phyloP scores from a whole-genome alignment of 2,329 filamentous ascomycete species.

The Tolypocladium ophioglossoides region DNA sequence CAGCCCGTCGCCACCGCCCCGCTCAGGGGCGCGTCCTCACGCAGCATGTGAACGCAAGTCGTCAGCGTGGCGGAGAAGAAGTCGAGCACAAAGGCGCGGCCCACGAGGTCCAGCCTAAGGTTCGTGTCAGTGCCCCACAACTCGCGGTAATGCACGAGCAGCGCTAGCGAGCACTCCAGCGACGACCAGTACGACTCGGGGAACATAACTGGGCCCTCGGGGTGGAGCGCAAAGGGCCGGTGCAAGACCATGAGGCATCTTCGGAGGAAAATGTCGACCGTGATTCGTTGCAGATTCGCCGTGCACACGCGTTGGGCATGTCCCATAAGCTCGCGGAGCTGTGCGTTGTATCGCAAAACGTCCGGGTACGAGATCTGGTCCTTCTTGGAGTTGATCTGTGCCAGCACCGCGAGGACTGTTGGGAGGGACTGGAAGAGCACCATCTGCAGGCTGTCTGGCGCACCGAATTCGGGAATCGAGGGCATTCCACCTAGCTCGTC shows the following conservation, averaged over 20 bases:
- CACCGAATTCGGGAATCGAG: conserved; percentile 14
- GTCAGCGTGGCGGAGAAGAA: conserved; percentile 25
- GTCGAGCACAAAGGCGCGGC: conserved; percentile 22
- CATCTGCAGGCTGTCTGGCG: conserved; percentile 19
- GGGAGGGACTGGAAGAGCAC: conserved; percentile 21
- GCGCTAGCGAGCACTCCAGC: conserved; percentile 23
- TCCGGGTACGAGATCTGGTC: conserved; percentile 21
- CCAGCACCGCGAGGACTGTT: conserved; percentile 18
- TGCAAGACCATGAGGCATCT: conserved; percentile 25
- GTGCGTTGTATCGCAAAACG: conserved; percentile 19
- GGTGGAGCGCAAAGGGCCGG: conserved; percentile 22
- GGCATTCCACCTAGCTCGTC: conserved; percentile 18
- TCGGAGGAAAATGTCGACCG: conserved; percentile 23
- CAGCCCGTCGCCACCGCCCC: conserved; percentile 14
- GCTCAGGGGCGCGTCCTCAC: conserved; percentile 21
- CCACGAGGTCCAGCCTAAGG: conserved; percentile 19
- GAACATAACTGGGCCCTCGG: conserved; percentile 19
- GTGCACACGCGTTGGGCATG: conserved; percentile 17
- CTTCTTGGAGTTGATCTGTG: conserved; percentile 20
- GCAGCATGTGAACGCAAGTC: conserved; percentile 21
- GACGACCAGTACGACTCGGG: conserved; percentile 26
- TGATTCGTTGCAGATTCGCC: conserved; percentile 19
- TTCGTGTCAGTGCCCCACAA: conserved; percentile 18
- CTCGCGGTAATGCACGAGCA: conserved; percentile 24
- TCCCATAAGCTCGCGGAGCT: conserved; percentile 21